Percentiles rank a stretch among this genome's conserved stretches.
These are phyloP conservation scores for Paraglomus brasilianum DNA, from an alignment of 192 early-diverging fungal species.

Conservation along the genomic window DNA sequence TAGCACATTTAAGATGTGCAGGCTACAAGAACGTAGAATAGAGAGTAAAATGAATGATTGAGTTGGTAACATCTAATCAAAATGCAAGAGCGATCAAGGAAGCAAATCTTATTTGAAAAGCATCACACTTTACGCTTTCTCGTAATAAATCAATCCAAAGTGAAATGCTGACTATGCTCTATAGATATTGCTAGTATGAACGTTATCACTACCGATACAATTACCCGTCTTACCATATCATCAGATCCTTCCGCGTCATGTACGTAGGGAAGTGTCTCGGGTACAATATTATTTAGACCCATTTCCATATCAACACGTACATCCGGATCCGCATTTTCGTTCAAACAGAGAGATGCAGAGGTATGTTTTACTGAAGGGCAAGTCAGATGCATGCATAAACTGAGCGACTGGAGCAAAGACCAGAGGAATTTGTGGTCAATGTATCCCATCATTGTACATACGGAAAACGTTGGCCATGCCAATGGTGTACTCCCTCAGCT, in stretches of 20 bases:
- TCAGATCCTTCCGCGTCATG: slow-evolving; percentile 88
- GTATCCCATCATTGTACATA: slow-evolving; percentile 35
- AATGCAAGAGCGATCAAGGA: no score
- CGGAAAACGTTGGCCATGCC: slow-evolving; percentile 86
- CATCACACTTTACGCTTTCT: no score
- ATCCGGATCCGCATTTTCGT: slow-evolving; percentile 82
- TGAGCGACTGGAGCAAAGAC: not conserved
- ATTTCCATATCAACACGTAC: slow-evolving; percentile 85
- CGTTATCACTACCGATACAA: not conserved
- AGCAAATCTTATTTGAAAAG: no score
- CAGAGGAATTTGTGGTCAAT: not conserved
- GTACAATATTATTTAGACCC: slow-evolving; percentile 78
- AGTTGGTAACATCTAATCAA: no score
- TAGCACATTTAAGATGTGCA: slow-evolving; percentile 80
- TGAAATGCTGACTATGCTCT: no score
- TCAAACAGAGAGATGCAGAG: slow-evolving; percentile 83
- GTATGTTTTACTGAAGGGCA: slow-evolving; percentile 76
- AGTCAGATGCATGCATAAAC: not conserved
- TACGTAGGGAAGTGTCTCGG: slow-evolving; percentile 73
- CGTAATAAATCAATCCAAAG: no score
- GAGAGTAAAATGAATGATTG: not conserved
- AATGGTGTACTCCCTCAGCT: slow-evolving; percentile 62
- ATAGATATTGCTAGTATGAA: no score
- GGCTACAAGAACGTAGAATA: slow-evolving; percentile 45
- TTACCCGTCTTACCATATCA: slow-evolving; percentile 63